Evolutionary conservation across 192 early-diverging fungal species (phyloP).

Genomic region (Rhizophlyctis rosea): DNA sequence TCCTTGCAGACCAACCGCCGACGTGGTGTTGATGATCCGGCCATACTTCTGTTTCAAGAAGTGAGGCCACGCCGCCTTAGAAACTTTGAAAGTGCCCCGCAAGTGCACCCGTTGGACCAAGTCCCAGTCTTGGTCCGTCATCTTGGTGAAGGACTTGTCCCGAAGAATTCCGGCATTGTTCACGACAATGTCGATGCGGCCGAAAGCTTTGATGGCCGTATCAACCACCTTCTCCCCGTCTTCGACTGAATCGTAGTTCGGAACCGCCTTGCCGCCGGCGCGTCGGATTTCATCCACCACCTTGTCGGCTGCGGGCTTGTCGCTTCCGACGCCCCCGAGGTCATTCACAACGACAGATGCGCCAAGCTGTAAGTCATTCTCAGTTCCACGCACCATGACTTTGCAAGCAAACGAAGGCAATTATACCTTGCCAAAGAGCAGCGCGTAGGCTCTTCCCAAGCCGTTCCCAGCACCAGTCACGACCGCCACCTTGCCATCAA

Average conservation of each 20-base stretch:
- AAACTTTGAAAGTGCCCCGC: constrained; percentile 90
- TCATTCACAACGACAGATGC: constrained; percentile 94
- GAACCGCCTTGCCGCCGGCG: constrained; percentile 85
- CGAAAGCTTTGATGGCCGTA: constrained; percentile 80
- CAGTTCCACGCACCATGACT: no score
- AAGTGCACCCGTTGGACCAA: constrained; percentile 86
- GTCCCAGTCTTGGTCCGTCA: constrained; percentile 92
- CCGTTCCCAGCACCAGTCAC: constrained; percentile 92
- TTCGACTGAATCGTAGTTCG: constrained; percentile 89
- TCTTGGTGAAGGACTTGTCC: constrained; percentile 89
- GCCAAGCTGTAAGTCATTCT: constrained; percentile 57
- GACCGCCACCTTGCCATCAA: constrained; percentile 76
- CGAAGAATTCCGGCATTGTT: constrained; percentile 98
- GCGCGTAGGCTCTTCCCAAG: constrained; percentile 87
- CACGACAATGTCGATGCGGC: constrained; percentile 70
- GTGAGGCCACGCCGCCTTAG: constrained; percentile 94
- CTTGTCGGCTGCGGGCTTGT: constrained; percentile 53
- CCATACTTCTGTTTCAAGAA: constrained; percentile 93
- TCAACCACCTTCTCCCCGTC: constrained; percentile 93
- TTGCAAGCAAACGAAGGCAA: background rate
- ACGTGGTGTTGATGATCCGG: constrained; percentile 91
- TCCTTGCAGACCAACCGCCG: constrained; percentile 92
- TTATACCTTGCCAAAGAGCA: constrained; percentile 72
- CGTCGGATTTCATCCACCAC: constrained; percentile 82
- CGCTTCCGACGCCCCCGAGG: constrained; percentile 61